Evolutionary conservation across 768 basidiomycete species (phyloP), one percentile per base, ranked within the genome.

Genomic region (Xerocomellus intermedius): DNA sequence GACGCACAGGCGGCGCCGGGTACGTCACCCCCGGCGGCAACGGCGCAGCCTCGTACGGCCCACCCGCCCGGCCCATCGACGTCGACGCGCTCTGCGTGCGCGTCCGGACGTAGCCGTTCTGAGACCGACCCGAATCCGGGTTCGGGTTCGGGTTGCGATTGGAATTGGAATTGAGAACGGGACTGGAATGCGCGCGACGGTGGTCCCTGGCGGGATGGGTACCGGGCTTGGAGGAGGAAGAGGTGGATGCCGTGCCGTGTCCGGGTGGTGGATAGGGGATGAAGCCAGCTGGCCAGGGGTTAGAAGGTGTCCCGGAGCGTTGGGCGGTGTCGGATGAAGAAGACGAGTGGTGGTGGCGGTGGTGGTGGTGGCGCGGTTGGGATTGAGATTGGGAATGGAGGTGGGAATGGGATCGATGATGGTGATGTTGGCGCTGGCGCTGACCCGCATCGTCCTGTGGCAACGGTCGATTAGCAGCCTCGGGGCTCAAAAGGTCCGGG

Each of bases 401-500:
- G 4, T 52, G 58, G 0, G 50, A 42, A 8, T 52, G 55, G 8
- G 44, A 19, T 2, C 28, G 38, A 1, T 38, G 56, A 1, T 33
- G 63, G 5, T 14, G 50, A 3, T 55, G 55, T 1, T 48, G 55
- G 9, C 24, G 50, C 5, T 55, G 52, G 1, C 46, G 46, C 14
- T 46, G 59, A 6, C 24, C 16, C 5, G 47, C 17, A 22, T 64
- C 63, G 1, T 62, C 65, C 44, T 54, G 64, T 14, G 60, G 66
- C n/a, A 72, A 22, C 8, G 52, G 66, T 38, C 63, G 56, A 54
- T 68, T 65, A 2, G 75, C 73, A 36, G 73, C 64, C 5, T 79
- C 75, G 6, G 81, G 78, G 8, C 78, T 76, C 26, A 82, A 66
- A 4, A 80, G 69, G 2, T 77, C 71, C 0, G 73, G 74, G 43